Conservation (phyloP, 345 rosid genomes). For the Bruguiera gymnorhiza region DNA sequence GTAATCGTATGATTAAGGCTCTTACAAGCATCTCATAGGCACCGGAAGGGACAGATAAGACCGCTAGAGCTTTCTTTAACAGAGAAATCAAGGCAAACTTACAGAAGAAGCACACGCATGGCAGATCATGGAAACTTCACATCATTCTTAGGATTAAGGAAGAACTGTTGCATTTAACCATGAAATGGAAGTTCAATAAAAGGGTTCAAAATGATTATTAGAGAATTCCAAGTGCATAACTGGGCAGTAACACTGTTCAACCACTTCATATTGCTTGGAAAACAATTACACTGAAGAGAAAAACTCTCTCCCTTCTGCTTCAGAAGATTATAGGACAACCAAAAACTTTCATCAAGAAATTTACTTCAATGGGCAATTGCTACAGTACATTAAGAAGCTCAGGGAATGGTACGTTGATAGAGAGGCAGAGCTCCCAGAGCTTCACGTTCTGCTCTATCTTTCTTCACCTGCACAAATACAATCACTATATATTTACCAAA, state of each 20-base stretch:
- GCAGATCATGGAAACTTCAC: not conserved
- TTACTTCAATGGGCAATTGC: slow-evolving; percentile 13
- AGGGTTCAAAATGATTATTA: slow-evolving; percentile 17
- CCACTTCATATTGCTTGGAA: not conserved
- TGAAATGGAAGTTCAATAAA: not conserved
- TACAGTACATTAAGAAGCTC: slow-evolving; percentile 21
- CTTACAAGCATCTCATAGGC: no score
- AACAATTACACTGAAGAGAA: slow-evolving; percentile 8
- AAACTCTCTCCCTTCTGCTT: slow-evolving; percentile 9
- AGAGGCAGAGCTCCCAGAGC: slow-evolving; percentile 93
- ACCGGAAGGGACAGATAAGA: no score
- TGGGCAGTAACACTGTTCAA: slow-evolving; percentile 8
- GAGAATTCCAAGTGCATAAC: slow-evolving; percentile 8
- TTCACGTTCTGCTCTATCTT: slow-evolving; percentile 78
- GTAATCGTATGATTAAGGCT: no score
- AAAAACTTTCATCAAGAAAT: slow-evolving; percentile 12
- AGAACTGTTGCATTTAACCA: slow-evolving; percentile 8
- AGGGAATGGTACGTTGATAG: slow-evolving; percentile 85
- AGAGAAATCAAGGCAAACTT: no score
- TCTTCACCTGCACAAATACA: slow-evolving; percentile 61
- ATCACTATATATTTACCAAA: no score
- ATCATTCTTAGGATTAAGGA: no score
- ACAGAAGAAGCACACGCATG: no score
- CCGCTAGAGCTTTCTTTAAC: no score
- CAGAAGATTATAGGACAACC: slow-evolving; percentile 1